Evolutionary conservation across 1,284 basidiomycete species (phyloP).

Genomic region (Irpex sp.): DNA sequence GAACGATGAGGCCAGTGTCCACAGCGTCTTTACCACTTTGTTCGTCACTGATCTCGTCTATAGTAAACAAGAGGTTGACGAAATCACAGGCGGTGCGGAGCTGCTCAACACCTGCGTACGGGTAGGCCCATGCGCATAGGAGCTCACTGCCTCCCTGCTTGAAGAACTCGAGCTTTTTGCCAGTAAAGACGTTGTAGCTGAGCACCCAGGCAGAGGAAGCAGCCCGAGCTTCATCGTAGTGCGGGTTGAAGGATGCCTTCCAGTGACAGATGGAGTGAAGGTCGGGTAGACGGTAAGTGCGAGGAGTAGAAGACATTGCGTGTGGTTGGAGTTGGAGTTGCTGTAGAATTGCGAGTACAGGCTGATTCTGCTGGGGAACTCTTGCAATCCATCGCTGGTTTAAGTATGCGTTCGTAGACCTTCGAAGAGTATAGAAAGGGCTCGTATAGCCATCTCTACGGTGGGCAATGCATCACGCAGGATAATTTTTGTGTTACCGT

Average conservation of each 20-base stretch:
- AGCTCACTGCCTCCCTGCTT: constrained; percentile 58
- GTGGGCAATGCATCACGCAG: background rate
- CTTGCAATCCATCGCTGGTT: background rate
- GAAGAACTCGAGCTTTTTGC: constrained; percentile 59
- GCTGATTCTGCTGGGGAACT: background rate
- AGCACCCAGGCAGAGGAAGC: constrained; percentile 64
- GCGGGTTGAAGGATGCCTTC: constrained; percentile 43
- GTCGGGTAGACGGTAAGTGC: constrained; percentile 51
- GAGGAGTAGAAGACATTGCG: constrained; percentile 11
- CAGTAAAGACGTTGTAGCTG: constrained; percentile 54
- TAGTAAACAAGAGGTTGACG: constrained; percentile 62
- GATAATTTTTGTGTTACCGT: background rate
- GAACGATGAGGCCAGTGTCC: constrained; percentile 48
- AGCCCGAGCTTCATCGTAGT: constrained; percentile 50
- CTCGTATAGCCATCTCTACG: background rate
- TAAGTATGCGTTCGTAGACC: background rate
- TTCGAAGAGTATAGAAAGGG: background rate
- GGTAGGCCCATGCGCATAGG: constrained; percentile 59
- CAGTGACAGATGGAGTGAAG: constrained; percentile 48
- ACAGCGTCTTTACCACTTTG: constrained; percentile 55
- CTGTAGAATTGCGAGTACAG: background rate
- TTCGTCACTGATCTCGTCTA: constrained; percentile 70
- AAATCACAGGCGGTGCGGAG: constrained; percentile 64
- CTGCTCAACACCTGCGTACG: constrained; percentile 54
- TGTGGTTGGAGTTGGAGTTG: background rate